Evolutionary conservation across 208 protist genomes (phyloP).

Genomic region (Leishmania tarentolae): DNA sequence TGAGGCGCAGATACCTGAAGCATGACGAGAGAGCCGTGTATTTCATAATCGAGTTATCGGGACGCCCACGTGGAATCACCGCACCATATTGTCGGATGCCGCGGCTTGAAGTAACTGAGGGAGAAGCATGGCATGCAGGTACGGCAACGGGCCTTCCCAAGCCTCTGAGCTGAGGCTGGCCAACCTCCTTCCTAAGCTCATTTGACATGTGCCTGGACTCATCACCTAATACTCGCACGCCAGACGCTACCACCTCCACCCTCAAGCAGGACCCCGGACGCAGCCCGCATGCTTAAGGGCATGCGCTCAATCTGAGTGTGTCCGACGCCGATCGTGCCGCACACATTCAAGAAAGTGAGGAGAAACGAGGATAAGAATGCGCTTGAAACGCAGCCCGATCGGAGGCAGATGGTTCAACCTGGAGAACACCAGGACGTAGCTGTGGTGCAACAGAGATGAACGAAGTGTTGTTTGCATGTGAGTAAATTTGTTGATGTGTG

Average conservation of each 20-base stretch:
- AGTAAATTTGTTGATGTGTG: neutral
- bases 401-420: neutral
- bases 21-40: neutral
- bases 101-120: neutral
- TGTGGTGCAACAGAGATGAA: neutral
- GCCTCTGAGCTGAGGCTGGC: neutral
- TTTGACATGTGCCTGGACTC: neutral
- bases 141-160: neutral
- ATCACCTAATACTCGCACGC: neutral
- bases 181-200: neutral
- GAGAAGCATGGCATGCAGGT: neutral
- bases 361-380: neutral
- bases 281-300: neutral
- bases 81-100: neutral
- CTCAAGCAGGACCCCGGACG: neutral
- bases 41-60: neutral
- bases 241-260: neutral
- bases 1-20: neutral
- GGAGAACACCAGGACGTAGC: neutral
- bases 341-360: neutral
- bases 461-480: neutral
- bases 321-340: neutral
- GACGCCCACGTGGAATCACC: neutral
- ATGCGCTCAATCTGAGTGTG: neutral
- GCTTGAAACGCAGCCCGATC: neutral